phyloP scores from a whole-genome alignment of 2,329 filamentous ascomycete species.

The Penicillium janthinellum region DNA sequence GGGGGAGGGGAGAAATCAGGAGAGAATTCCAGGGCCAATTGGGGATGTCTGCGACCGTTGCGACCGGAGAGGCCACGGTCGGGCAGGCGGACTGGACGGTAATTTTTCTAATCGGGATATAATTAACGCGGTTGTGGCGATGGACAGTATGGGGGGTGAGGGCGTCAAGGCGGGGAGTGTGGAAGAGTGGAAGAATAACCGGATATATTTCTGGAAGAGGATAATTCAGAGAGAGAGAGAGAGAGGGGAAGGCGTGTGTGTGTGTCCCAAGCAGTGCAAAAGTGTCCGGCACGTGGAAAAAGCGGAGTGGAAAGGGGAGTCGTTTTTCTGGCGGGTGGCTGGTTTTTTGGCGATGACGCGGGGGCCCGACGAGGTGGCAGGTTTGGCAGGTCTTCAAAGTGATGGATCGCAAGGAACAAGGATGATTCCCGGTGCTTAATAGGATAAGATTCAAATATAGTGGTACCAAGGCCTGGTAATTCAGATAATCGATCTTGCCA shows the following conservation, averaged over 20 bases:
- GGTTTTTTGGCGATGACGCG: conserved; percentile 13
- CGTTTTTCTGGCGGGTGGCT: conserved; percentile 3
- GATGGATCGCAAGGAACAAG: background rate
- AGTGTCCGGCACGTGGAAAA: conserved; percentile 17
- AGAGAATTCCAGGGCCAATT: conserved; percentile 24
- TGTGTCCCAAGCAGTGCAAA: background rate
- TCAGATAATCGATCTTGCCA: background rate
- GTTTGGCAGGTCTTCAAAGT: background rate
- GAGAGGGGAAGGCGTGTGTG: too few relatives aligned
- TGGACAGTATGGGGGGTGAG: background rate
- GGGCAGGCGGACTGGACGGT: background rate
- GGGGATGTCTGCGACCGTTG: background rate
- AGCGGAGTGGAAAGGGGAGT: conserved; percentile 13
- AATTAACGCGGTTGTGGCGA: background rate
- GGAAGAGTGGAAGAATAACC: background rate
- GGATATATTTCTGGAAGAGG: background rate
- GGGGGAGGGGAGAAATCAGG: conserved; percentile 12
- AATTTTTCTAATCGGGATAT: background rate
- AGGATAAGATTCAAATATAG: background rate
- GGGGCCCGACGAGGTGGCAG: conserved; percentile 5
- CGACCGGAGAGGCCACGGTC: conserved; percentile 3
- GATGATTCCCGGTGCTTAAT: background rate
- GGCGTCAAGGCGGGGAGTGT: too few relatives aligned
- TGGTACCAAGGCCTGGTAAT: background rate
- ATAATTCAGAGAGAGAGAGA: too few relatives aligned